Conservation (phyloP, 179 eudicot species). For the Silene coronaria region DNA sequence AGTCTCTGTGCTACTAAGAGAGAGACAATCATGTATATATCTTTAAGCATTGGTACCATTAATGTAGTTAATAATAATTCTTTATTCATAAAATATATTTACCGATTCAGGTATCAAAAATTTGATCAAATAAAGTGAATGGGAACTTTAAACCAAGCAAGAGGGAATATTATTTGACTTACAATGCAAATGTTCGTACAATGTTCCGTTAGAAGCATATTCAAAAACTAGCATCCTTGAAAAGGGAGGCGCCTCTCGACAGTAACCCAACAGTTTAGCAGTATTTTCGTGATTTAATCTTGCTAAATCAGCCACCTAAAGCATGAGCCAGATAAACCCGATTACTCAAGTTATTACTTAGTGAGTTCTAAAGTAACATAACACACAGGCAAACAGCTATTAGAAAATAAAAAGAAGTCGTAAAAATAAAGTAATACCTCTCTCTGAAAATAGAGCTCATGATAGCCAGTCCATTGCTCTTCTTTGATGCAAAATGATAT, state of each 20-base stretch:
- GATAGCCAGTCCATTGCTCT: constrained; percentile 89
- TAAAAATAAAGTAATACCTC: constrained; percentile 43
- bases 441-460: constrained; percentile 82
- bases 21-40: too few relatives aligned
- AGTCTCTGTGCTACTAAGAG: too few relatives aligned
- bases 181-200: constrained; percentile 91
- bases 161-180: constrained; percentile 25
- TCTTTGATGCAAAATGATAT: constrained; percentile 84
- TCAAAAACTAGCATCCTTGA: constrained; percentile 95
- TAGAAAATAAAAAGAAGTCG: not conserved
- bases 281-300: constrained; percentile 77
- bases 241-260: constrained; percentile 72
- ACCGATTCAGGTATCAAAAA: not conserved
- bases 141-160: too few relatives aligned
- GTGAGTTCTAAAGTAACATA: too few relatives aligned
- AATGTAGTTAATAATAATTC: too few relatives aligned
- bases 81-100: not conserved
- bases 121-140: not conserved
- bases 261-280: constrained; percentile 81
- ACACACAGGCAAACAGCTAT: too few relatives aligned
- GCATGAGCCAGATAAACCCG: not conserved
- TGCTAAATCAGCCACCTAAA: constrained; percentile 82
- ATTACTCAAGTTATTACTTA: not conserved
- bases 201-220: constrained; percentile 88
- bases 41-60: too few relatives aligned